Evolutionary conservation across 192 early-diverging fungal species (phyloP).

Genomic region (Linnemannia elongata): DNA sequence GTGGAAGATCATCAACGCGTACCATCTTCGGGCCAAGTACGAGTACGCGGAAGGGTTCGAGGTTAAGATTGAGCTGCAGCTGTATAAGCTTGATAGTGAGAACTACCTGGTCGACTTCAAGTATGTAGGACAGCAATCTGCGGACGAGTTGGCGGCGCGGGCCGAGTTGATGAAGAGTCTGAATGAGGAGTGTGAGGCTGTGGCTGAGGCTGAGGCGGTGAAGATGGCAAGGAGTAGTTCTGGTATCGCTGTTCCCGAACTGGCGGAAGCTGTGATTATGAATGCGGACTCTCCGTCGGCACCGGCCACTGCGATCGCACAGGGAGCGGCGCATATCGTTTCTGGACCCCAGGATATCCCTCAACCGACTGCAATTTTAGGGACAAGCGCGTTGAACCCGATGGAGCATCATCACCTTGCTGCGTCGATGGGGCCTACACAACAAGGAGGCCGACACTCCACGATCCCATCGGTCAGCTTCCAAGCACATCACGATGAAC

Average conservation of each 20-base stretch:
- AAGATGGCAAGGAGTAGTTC: background rate
- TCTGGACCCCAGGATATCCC: constrained; percentile 56
- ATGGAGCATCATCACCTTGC: background rate
- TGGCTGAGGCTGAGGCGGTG: background rate
- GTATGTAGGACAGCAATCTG: constrained; percentile 69
- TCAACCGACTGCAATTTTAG: constrained; percentile 5
- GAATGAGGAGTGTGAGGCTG: constrained; percentile 33
- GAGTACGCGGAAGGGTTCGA: constrained; percentile 62
- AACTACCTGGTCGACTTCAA: constrained; percentile 99
- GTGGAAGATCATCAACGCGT: constrained; percentile 94
- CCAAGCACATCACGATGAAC: background rate
- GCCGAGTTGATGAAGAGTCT: constrained; percentile 30
- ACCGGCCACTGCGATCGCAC: background rate
- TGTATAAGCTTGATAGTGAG: constrained; percentile 92
- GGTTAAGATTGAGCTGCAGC: constrained; percentile 95
- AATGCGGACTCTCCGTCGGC: background rate
- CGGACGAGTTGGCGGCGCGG: constrained; percentile 54
- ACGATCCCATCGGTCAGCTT: constrained; percentile 22
- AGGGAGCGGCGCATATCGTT: constrained; percentile 53
- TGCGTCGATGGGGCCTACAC: background rate
- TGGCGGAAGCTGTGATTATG: background rate
- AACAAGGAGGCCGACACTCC: background rate
- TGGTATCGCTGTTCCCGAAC: background rate
- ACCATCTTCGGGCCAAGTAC: constrained; percentile 85
- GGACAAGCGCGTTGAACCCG: background rate